Conservation (phyloP, 352 stramenopile species). For the Pythium pyrilobum region DNA sequence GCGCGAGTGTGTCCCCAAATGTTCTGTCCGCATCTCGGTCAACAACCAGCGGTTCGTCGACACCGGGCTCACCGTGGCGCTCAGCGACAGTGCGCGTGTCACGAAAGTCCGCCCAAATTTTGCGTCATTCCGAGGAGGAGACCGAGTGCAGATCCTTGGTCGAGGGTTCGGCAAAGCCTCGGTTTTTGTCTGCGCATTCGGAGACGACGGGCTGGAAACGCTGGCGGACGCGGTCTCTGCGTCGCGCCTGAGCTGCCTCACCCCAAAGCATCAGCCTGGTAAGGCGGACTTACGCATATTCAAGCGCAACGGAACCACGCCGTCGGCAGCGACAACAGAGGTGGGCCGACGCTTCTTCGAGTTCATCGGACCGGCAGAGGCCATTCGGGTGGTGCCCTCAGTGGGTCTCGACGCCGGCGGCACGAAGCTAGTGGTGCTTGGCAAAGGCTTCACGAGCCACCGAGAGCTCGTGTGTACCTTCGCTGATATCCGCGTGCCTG, state of each 20-base stretch:
- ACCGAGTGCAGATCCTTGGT: neutral
- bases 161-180: constrained; percentile 2
- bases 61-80: constrained; percentile 5
- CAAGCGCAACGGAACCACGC: neutral
- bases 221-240: neutral
- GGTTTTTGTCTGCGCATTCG: constrained; percentile 11
- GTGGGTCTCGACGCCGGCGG: constrained; percentile 9
- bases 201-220: neutral
- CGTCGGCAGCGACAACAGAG: neutral
- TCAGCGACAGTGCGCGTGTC: constrained; percentile 6
- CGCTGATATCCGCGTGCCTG: constrained; percentile 6
- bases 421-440: constrained; percentile 3
- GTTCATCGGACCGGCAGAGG: constrained; percentile 13
- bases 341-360: constrained; percentile 2
- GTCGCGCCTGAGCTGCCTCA: neutral
- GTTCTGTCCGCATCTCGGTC: constrained; percentile 2
- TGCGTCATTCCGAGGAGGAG: constrained; percentile 8
- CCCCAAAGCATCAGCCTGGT: neutral
- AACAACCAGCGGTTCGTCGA: constrained; percentile 9
- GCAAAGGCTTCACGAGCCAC: constrained; percentile 17
- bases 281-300: neutral
- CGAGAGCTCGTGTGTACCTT: constrained; percentile 15
- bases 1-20: neutral
- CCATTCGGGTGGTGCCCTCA: neutral
- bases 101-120: constrained; percentile 1